Base-by-base conservation (phyloP, 2,329 filamentous ascomycete species). In the Botryotinia globosa region DNA sequence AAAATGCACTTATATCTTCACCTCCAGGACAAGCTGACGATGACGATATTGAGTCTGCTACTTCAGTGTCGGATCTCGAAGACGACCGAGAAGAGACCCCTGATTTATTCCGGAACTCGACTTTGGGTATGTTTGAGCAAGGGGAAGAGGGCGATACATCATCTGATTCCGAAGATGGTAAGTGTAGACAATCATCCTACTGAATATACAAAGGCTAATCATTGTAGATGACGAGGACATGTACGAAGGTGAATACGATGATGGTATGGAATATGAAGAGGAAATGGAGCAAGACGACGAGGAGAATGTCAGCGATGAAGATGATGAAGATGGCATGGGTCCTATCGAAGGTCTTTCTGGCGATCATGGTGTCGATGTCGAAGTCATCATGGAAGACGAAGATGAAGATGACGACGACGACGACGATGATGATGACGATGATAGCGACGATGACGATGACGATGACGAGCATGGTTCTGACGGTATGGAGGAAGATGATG, bases 41-140 rank as follows among this genome's bases (percentile, higher is more conserved):
- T 65, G 94, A 97, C 75, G 94, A 98, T 63, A 92, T 97, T 63
- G 91, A 91, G 2, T 96, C 93, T 18, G 90, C 92, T 4, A 97
- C 94, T 7, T 97, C 95, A 0, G 89, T 97, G 37, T 98, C 95
- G 18, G 94, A 97, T 75, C 85, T 94, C 68, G 92, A 94, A 58
- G 92, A 94, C 74, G 91, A 93, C 72, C 91, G 94, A 62, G 94
- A 97, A 82, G 96, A 98, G 81, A 99, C 97, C 8, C 96, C 97
- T 44, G 96, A 99, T 83, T 87, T 99, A 32, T 98, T 98, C 84
- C 92, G 97, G 70, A 97, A 98, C 82, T 98, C 96, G 2, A 94
- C 97, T 1, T 85, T 99, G 34, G 95, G 96, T 67, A 97, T 98
- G 90, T 90, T 98, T 70, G 96, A 98, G 81, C 91, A 92, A 76